A percentile compares a stretch with the other conserved stretches of the same genome.
Conservation (phyloP, 2,329 filamentous ascomycete genomes). For the Penicillium crustosum region DNA sequence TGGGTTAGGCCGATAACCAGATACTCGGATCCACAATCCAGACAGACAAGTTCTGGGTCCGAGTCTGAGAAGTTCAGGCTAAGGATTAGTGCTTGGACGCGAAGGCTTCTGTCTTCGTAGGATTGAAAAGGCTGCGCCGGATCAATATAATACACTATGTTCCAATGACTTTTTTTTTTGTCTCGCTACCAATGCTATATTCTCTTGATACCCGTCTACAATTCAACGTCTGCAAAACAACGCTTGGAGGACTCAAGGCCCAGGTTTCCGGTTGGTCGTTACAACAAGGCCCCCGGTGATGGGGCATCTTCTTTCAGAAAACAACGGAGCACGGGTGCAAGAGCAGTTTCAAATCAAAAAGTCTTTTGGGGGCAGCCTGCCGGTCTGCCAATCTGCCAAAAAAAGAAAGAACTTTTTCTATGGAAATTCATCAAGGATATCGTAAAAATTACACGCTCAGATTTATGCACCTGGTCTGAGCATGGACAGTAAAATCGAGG, state of each 20-base stretch:
- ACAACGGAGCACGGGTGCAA: neutral
- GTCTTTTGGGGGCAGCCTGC: neutral
- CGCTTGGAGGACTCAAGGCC: neutral
- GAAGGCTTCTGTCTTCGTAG: neutral
- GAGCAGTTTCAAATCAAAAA: neutral
- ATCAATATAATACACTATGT: constrained; percentile 14
- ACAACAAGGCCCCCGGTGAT: neutral
- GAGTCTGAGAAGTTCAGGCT: neutral
- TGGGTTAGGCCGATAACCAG: neutral
- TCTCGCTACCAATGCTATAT: constrained; percentile 18
- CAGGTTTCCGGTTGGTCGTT: neutral
- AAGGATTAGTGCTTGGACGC: constrained; percentile 6
- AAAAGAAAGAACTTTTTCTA: constrained; percentile 19
- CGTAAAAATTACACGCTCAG: constrained; percentile 23
- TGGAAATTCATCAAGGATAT: constrained; percentile 25
- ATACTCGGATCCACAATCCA: neutral
- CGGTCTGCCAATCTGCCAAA: constrained; percentile 6
- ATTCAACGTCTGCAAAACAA: neutral
- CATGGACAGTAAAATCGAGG: constrained; percentile 10
- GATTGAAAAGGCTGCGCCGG: constrained; percentile 1
- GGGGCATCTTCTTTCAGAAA: neutral
- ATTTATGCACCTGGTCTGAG: constrained; percentile 10
- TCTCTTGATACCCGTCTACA: constrained; percentile 21
- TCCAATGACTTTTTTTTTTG: constrained; percentile 10
- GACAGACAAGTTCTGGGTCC: neutral